Conservation (phyloP, 176 grass and related monocot genomes). For the Neostapfia colusana region DNA sequence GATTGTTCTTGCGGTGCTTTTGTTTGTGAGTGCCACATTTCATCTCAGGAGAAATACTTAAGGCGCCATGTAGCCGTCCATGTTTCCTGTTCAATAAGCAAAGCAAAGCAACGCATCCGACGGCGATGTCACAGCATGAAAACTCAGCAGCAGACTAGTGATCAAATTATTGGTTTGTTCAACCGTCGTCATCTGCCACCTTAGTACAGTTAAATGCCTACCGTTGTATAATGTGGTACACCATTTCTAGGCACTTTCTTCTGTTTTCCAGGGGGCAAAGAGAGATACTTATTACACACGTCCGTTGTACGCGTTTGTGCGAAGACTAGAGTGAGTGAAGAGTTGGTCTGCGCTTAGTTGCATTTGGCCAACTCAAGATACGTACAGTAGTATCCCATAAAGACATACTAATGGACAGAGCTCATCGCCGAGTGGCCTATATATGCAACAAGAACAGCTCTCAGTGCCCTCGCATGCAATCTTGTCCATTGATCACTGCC, state of each 20-base stretch:
- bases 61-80: constrained; percentile 8
- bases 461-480: background rate
- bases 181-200: constrained; percentile 1
- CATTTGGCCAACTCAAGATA: constrained; percentile 1
- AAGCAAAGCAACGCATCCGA: constrained; percentile 41
- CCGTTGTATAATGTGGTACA: constrained; percentile 6
- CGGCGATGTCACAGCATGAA: background rate
- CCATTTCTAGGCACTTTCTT: background rate
- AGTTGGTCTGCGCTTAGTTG: background rate
- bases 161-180: constrained; percentile 9
- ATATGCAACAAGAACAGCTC: background rate
- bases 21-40: background rate
- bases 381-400: background rate
- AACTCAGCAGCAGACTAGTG: background rate
- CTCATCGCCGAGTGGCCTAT: constrained; percentile 9
- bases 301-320: background rate
- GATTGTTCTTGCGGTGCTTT: background rate
- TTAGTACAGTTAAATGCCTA: background rate
- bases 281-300: background rate
- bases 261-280: constrained; percentile 8
- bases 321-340: background rate
- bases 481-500: constrained; percentile 1
- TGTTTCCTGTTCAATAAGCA: constrained; percentile 30
- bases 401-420: background rate
- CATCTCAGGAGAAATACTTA: background rate